These are phyloP conservation scores for Scenedesmus sp. DNA, from an alignment of 163 green algal genomes.

Conservation along the genomic window DNA sequence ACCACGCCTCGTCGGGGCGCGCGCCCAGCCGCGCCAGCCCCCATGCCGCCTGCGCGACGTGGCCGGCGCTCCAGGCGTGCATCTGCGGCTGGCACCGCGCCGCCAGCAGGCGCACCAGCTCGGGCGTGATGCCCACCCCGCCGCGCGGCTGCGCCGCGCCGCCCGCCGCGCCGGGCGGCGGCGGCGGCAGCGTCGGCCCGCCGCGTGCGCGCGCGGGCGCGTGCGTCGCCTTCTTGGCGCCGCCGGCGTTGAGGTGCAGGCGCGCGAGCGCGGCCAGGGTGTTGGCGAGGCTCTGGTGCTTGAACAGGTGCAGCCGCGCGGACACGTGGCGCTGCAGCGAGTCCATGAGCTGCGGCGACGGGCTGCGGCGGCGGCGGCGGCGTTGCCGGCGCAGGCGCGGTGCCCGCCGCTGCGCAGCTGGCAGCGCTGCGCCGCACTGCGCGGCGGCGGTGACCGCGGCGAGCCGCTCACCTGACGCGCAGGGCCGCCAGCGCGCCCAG, in stretches of 20 bases:
- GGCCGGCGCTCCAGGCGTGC: not conserved
- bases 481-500: conserved; percentile 12
- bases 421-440: too few relatives aligned
- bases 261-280: conserved; percentile 45
- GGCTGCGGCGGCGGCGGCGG: not conserved
- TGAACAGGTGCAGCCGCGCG: conserved; percentile 21
- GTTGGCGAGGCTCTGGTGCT: conserved; percentile 35
- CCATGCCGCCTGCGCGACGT: conserved; percentile 32
- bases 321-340: conserved; percentile 17
- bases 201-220: too few relatives aligned
- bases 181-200: not conserved
- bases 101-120: too few relatives aligned
- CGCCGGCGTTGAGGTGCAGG: too few relatives aligned
- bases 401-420: too few relatives aligned
- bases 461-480: not conserved
- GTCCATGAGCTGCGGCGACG: conserved; percentile 1
- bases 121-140: too few relatives aligned
- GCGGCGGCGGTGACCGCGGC: too few relatives aligned
- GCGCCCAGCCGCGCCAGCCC: not conserved
- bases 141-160: conserved; percentile 16
- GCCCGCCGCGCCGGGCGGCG: not conserved
- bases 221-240: too few relatives aligned
- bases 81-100: conserved; percentile 12
- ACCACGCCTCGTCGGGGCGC: not conserved
- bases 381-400: too few relatives aligned